phyloP scores from a whole-genome alignment of 768 basidiomycete genomes.

The Phylloporus sp. region DNA sequence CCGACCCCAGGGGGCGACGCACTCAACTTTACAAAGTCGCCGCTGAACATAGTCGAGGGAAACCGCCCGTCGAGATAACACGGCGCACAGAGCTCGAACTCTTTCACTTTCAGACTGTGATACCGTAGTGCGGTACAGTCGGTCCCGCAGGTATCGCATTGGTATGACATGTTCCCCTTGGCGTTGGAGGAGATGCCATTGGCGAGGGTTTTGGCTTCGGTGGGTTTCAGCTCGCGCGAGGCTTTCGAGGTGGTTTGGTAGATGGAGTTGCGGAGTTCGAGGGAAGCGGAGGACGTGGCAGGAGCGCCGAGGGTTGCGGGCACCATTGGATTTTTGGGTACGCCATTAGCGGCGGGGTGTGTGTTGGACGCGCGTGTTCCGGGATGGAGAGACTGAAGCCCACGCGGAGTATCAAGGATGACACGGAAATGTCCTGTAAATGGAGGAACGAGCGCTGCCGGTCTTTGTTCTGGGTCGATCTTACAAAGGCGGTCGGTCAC shows the following conservation, averaged over 20 bases:
- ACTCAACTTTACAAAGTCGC: constrained; percentile 90
- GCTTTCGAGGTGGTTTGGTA: constrained; percentile 85
- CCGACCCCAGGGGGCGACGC: constrained; percentile 30
- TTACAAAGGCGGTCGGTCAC: constrained; percentile 31
- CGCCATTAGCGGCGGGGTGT: constrained; percentile 45
- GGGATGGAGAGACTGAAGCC: constrained; percentile 88
- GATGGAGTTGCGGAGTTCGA: constrained; percentile 83
- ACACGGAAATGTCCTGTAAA: constrained; percentile 99
- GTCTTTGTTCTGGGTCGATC: constrained; percentile 96
- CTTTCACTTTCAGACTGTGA: constrained; percentile 88
- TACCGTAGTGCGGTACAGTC: constrained; percentile 89
- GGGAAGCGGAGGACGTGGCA: constrained; percentile 52
- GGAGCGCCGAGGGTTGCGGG: constrained; percentile 8
- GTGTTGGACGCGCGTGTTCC: constrained; percentile 58
- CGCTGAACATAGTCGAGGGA: constrained; percentile 92
- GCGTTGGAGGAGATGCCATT: constrained; percentile 44
- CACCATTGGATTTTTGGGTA: constrained; percentile 34
- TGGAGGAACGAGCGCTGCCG: constrained; percentile 90
- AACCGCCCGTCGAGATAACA: constrained; percentile 98
- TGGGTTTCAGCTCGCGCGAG: constrained; percentile 60
- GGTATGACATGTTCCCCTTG: constrained; percentile 51
- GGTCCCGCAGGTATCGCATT: constrained; percentile 92
- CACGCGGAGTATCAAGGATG: constrained; percentile 93
- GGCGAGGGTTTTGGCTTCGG: constrained; percentile 65
- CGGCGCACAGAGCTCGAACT: constrained; percentile 82